Evolutionary conservation across 2,329 filamentous ascomycete genomes (phyloP), one percentile per base, ranked within the genome.

Genomic region (Xylariaceae sp.): DNA sequence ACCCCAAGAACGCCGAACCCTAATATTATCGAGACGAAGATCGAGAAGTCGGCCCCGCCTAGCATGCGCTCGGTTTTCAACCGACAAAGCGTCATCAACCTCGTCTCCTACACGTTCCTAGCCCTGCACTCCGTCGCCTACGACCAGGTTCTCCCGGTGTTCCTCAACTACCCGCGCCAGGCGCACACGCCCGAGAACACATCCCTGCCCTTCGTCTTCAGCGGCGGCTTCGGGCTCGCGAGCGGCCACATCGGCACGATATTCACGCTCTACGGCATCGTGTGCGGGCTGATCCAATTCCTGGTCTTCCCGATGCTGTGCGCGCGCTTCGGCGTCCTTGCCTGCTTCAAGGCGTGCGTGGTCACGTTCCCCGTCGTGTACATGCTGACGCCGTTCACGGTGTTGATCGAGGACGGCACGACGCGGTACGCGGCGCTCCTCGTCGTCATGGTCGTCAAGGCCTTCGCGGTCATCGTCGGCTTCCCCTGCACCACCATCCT

Each of bases 401-500:
- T 87, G 0, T 81, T 96, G 0, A 77, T 88, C 59, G 71, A 79
- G 19, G 70, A 75, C 21, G 62, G 70, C 0, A 63, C 57, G 0
- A 44, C 67, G 2, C 89, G 90, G 50, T 82, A 89, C 65, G 72
- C 77, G 1, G 81, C 77, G n/a, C 78, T 96, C 48, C 80, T 92
- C 52, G 56, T 74, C 0, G 75, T 96, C 40, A 86, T 97, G 78
- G 73, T 90, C 42, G 64, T 87, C 66, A 96, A 96, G 71, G 88
- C 89, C 9, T 81, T 89, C 52, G 84, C 83, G 40, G 86, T 87
- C 56, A 95, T 96, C 61, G 88, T 97, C 67, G 89, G 89, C 0
- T 97, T 97, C 71, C 93, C 95, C 0, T 95, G 90, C 67, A 88
- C 84, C 21, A 96, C 91, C 5, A 97, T 98, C 65, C 79, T 98